Conservation (phyloP, 164 flowering plant species). For the Aristolochia californica region DNA sequence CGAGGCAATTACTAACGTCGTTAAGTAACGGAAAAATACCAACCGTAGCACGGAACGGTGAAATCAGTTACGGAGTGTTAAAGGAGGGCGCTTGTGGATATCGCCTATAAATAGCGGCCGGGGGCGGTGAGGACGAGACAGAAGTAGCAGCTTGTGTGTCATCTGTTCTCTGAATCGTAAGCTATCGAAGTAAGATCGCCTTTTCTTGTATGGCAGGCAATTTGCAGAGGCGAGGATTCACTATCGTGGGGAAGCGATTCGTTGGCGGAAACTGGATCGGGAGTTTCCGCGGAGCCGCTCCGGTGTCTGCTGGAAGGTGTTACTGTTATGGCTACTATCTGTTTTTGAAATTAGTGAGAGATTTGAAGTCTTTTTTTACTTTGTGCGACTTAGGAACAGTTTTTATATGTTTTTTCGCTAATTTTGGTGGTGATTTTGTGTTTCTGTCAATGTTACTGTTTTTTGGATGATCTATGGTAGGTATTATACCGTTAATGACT, state of each 20-base stretch:
- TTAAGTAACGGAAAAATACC: no score
- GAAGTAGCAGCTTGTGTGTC: not conserved
- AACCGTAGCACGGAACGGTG: no score
- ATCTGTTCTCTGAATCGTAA: not conserved
- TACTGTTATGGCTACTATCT: not conserved
- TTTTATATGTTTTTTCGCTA: not conserved
- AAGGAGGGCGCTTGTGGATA: not conserved
- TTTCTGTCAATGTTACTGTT: not conserved
- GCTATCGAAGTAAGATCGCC: not conserved
- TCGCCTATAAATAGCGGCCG: not conserved
- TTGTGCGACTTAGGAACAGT: not conserved
- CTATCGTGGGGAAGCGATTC: slow-evolving; percentile 36
- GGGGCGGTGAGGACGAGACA: not conserved
- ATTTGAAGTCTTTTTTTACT: not conserved
- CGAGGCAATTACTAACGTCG: no score
- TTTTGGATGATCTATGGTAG: not conserved
- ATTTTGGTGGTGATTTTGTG: not conserved
- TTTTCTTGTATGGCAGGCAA: slow-evolving; percentile 37
- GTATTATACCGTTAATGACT: no score
- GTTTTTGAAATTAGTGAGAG: no score
- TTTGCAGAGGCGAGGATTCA: slow-evolving; percentile 32
- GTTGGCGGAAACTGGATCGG: slow-evolving; percentile 19
- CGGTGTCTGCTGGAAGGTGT: slow-evolving; percentile 8
- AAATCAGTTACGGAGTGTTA: not conserved
- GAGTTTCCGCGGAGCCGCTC: slow-evolving; percentile 9